Base-by-base conservation (phyloP, 768 basidiomycete species). In the Dentipellis sp. region DNA sequence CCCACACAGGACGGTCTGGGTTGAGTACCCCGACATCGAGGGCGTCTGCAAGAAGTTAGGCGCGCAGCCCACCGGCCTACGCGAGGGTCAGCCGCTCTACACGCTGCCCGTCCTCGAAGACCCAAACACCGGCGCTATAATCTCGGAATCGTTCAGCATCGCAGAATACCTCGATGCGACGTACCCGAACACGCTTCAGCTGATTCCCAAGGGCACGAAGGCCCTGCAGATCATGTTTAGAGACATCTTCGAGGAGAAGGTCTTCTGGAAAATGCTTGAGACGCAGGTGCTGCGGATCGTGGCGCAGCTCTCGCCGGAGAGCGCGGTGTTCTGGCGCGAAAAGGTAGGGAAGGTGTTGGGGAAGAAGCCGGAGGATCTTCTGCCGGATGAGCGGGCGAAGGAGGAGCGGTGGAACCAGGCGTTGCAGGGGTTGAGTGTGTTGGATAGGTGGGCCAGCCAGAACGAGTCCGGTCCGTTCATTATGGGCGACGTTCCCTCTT, bases 91-190 rank as follows among this genome's bases (percentile, higher is more conserved):
- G 10, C 68, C 63, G 1, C 57, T 57, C 39, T 78, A 80, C 65
- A 79, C 77, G 10, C 66, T 79, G 0, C 81, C 82, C 0, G 69
- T 74, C 29, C 78, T 84, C 54, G 63, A 74, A 59, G 80, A 82
- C 60, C 71, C 73, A 0, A 64, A 64, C 36, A 79, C 76, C 5
- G 69, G 68, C 6, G 57, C 63, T 1, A 55, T 66, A 6, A 37
- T 81, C 34, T 59, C 72, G 10, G 76, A 81, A 35, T 80, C 80
- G 0, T 59, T 66, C 39, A 62, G 58, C 35, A 82, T 83, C 55
- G 79, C 76, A 1, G 59, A 69, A 14, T 80, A 83, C 63, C 70
- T 82, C 55, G 81, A 82, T 54, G 65, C 68, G 1, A 68, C 71
- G 1, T 82, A 80, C 59, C 77, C 80, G 0, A 10, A 14, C 6